Evolutionary conservation across 345 rosid genomes (phyloP).

Genomic region (Melastoma malabathricum): DNA sequence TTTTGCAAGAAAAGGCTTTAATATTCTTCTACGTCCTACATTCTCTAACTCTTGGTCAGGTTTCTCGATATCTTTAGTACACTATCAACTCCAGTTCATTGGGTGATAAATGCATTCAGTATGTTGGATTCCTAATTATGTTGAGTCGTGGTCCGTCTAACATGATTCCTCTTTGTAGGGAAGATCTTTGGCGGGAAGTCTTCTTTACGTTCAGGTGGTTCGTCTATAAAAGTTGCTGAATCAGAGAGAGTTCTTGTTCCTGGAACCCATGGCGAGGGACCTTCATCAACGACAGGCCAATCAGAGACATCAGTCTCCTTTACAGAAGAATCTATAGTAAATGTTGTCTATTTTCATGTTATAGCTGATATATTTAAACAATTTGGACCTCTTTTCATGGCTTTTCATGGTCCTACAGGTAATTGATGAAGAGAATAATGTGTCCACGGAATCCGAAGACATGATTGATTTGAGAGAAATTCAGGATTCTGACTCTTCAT

Average conservation of each 20-base stretch:
- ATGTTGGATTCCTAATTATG: not conserved
- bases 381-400: not conserved
- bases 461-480: conserved; percentile 23
- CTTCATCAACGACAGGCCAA: conserved; percentile 36
- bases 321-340: too few species aligned
- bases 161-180: conserved; percentile 46
- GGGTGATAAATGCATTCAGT: not conserved
- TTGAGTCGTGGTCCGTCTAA: conserved; percentile 8
- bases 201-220: conserved; percentile 45
- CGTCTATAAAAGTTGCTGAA: conserved; percentile 35
- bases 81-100: not conserved
- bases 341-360: not conserved
- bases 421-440: conserved; percentile 16
- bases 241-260: conserved; percentile 60
- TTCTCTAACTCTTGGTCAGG: not conserved
- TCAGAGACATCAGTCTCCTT: conserved; percentile 18
- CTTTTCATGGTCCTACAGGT: conserved; percentile 18
- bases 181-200: conserved; percentile 45
- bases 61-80: not conserved
- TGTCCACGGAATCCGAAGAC: conserved; percentile 31
- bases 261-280: conserved; percentile 24
- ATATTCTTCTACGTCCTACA: not conserved
- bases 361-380: not conserved
- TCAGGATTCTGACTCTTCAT: conserved; percentile 19
- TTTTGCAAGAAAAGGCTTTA: too few species aligned